Percentiles rank a stretch among this genome's conserved stretches.
Evolutionary conservation across 352 stramenopile genomes (phyloP).

Genomic region (Globisporangium parvum): DNA sequence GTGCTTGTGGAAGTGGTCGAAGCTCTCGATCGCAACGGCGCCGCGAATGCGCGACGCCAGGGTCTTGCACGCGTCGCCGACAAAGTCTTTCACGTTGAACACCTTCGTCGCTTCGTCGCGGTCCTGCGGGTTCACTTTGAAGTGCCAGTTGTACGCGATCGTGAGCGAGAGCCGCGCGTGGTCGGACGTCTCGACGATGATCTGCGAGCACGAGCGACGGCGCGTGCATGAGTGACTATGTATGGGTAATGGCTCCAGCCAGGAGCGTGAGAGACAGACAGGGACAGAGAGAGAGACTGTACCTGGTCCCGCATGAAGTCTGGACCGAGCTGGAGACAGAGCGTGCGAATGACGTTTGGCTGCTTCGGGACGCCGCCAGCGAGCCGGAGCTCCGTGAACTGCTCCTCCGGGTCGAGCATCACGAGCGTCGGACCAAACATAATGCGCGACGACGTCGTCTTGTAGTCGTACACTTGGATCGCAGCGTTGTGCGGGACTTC

Average conservation of each 20-base stretch:
- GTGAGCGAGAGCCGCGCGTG: conserved; percentile 68
- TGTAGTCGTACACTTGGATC: conserved; percentile 84
- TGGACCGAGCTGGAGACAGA: conserved; percentile 72
- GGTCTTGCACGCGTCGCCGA: conserved; percentile 76
- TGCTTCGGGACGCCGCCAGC: conserved; percentile 62
- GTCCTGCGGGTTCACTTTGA: conserved; percentile 50
- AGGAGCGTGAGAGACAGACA: neutral
- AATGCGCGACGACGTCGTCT: conserved; percentile 73
- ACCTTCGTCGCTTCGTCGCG: conserved; percentile 55
- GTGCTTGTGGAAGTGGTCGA: conserved; percentile 84
- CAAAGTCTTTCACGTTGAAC: conserved; percentile 81
- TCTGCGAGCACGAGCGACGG: conserved; percentile 13
- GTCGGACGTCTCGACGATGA: conserved; percentile 80
- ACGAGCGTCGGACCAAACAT: conserved; percentile 74
- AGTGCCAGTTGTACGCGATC: conserved; percentile 84
- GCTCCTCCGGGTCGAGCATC: conserved; percentile 78
- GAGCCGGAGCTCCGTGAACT: conserved; percentile 76
- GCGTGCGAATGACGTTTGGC: conserved; percentile 73
- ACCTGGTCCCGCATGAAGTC: conserved; percentile 81
- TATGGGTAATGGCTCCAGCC: neutral
- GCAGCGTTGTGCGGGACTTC: conserved; percentile 78
- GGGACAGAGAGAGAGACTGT: neutral
- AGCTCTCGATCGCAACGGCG: conserved; percentile 62
- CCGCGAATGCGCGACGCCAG: conserved; percentile 70
- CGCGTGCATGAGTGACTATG: neutral